Base-by-base conservation (phyloP, 2,329 filamentous ascomycete genomes). In the Spiromastix sp. region DNA sequence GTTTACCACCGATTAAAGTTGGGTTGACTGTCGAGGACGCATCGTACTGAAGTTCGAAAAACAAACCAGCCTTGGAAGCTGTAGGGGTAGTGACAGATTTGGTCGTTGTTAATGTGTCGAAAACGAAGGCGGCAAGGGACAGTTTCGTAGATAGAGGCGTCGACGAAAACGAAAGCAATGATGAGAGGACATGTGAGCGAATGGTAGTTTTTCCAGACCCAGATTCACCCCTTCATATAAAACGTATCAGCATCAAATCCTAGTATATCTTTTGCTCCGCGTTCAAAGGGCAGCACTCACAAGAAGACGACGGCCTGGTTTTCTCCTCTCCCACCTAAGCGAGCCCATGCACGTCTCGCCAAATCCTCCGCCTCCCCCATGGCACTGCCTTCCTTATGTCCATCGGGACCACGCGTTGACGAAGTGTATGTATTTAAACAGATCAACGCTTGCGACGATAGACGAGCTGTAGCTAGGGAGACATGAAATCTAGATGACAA, bases 31-130 rank as follows among this genome's bases (percentile, higher is more conserved):
- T 81, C 0, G 86, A 80, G 0, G 85, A 77, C 1, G 85, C 93
- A 57, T 98, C 89, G 56, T 98, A 98, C 60, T 98, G 91, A 27
- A 98, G 71, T 59, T 98, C 91, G 57, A 91, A 91, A 56, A 93
- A 94, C 11, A 98, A 72, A 43, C 91, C 91, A 8, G 91, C 82
- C 60, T 96, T 96, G 33, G 89, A 96, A 18, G 91, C 91, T 2
- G 85, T 94, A 1, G 87, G 87, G 0, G 89, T 96, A 1, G 89
- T 96, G 21, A 87, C 79, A 2, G 89, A 93, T 65, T 98, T 98
- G 17, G 91, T 98, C 2, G 91, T 96, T 4, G 91, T 98, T 40
- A 98, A 72, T 2, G 85, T 83, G 55, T 98, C 91, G 57, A 98
- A 98, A 41, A 96, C 77, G 57, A 95, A 98, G 28, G 89, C 81